These are phyloP conservation scores for Teratosphaeria gauchensis DNA, from an alignment of 2,329 filamentous ascomycete species.

Conservation along the genomic window DNA sequence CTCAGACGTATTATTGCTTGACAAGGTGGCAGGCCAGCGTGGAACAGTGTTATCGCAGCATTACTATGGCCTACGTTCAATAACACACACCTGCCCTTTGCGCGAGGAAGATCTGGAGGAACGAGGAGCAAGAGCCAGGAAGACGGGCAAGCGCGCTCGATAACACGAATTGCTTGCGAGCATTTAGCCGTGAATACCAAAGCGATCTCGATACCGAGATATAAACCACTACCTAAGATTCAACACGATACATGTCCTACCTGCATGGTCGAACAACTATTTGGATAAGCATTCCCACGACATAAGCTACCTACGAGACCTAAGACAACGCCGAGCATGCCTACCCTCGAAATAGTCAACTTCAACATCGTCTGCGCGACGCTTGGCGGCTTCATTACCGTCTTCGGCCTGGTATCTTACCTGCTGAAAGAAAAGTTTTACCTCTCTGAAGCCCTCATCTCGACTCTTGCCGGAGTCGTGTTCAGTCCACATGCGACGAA, in stretches of 20 bases:
- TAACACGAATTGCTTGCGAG: conserved; percentile 8
- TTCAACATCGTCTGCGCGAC: conserved; percentile 79
- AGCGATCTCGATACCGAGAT: not conserved
- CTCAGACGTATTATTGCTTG: too few relatives aligned
- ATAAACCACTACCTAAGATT: not conserved
- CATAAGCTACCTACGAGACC: not conserved
- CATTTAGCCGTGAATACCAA: not conserved
- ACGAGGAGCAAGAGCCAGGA: conserved; percentile 1
- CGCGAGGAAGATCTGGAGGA: conserved; percentile 1
- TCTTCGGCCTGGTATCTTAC: conserved; percentile 88
- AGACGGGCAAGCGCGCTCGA: conserved; percentile 10
- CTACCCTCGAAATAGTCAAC: conserved; percentile 55
- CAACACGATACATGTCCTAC: not conserved
- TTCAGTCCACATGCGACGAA: conserved; percentile 73
- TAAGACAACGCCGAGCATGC: conserved; percentile 37
- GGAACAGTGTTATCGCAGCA: not conserved
- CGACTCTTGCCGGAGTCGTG: conserved; percentile 64
- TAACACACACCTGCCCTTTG: conserved; percentile 15
- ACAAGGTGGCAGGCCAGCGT: not conserved
- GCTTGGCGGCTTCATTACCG: conserved; percentile 74
- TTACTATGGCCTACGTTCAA: conserved; percentile 8
- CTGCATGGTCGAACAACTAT: not conserved
- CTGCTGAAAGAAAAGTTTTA: conserved; percentile 85
- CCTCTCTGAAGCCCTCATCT: conserved; percentile 85
- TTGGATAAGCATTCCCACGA: not conserved